These are phyloP conservation scores for Camellia japonica DNA, from an alignment of 148 eudicot species.

Conservation along the genomic window DNA sequence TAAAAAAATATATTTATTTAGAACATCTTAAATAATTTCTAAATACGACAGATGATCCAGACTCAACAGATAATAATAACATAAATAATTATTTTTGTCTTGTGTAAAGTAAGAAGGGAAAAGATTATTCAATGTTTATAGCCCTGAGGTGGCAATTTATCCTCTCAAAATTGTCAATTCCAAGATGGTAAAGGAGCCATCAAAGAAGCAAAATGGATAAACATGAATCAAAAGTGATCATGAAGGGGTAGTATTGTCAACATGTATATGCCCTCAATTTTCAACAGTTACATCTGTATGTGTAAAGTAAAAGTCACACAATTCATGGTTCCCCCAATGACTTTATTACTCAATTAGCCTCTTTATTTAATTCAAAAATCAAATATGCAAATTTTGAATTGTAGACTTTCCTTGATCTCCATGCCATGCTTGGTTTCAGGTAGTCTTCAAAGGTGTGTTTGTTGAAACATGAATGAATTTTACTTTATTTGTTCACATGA, in stretches of 20 bases:
- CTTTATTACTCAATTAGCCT: neutral
- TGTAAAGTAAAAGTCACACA: slow-evolving; percentile 10
- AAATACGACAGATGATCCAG: too few species aligned
- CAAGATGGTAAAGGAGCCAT: neutral
- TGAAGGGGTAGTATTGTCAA: neutral
- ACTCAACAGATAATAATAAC: neutral
- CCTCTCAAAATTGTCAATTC: neutral
- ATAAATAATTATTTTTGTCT: neutral
- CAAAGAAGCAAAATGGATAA: neutral
- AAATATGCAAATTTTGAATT: neutral
- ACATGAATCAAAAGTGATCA: neutral
- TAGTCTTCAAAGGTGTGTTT: neutral
- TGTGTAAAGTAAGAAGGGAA: neutral
- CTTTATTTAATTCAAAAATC: neutral
- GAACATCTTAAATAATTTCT: too few species aligned
- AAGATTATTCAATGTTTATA: too few species aligned
- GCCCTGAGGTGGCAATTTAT: too few species aligned
- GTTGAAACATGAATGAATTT: neutral
- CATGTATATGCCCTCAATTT: neutral
- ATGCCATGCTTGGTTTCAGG: neutral
- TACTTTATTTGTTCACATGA: neutral
- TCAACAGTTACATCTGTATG: slow-evolving; percentile 5
- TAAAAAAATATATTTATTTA: too few species aligned
- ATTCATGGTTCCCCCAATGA: neutral
- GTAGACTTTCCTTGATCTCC: neutral